Evolutionary conservation across 345 rosid genomes (phyloP).

Genomic region (Dovyalis caffra): DNA sequence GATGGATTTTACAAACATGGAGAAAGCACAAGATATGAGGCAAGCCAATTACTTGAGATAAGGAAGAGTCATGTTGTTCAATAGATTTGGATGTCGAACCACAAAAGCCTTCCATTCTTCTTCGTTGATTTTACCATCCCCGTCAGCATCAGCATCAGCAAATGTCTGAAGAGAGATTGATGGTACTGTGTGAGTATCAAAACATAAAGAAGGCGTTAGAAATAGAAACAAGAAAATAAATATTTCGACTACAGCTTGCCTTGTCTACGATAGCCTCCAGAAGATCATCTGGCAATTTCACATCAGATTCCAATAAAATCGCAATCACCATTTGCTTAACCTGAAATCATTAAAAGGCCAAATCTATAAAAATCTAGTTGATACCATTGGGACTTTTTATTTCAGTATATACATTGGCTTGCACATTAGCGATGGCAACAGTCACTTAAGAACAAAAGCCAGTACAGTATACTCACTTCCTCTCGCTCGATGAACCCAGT

Average conservation of each 20-base stretch:
- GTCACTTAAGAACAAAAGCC: neutral
- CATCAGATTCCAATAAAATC: constrained; percentile 62
- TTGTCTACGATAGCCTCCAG: constrained; percentile 67
- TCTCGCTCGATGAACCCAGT: constrained; percentile 80
- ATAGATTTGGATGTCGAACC: constrained; percentile 49
- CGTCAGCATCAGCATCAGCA: constrained; percentile 64
- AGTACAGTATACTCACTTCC: constrained; percentile 50
- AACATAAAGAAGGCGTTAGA: neutral
- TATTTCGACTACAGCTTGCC: constrained; percentile 28
- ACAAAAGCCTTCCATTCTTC: constrained; percentile 68
- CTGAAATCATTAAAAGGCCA: constrained; percentile 30
- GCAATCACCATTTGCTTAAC: constrained; percentile 86
- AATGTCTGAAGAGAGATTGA: constrained; percentile 51
- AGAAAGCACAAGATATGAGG: too few species aligned
- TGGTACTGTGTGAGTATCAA: neutral
- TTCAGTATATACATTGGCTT: neutral
- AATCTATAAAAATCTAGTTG: neutral
- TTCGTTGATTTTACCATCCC: constrained; percentile 64
- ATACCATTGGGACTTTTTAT: neutral
- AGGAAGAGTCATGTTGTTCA: constrained; percentile 84
- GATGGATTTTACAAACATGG: too few species aligned
- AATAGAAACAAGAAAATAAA: constrained; percentile 1
- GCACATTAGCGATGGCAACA: neutral
- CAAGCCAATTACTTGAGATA: constrained; percentile 49
- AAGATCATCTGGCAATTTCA: constrained; percentile 53